phyloP scores from a whole-genome alignment of 371 early-diverging fungal genomes.

The Mortierella sp. region DNA sequence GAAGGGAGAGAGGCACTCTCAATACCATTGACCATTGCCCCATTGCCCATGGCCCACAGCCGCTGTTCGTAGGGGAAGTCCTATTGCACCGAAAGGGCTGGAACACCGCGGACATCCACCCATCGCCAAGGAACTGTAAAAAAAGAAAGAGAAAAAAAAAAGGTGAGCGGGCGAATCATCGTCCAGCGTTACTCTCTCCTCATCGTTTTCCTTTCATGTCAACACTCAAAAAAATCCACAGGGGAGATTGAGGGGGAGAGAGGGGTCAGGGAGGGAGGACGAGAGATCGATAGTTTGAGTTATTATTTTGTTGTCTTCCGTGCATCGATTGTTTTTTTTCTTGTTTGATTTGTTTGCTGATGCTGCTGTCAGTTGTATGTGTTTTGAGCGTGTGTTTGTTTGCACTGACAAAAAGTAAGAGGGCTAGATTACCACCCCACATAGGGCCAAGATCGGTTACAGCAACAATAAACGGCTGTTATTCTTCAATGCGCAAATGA shows the following conservation, averaged over 20 bases:
- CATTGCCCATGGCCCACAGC: not conserved
- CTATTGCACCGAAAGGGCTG: not conserved
- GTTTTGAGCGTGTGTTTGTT: not conserved
- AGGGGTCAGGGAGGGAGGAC: not conserved
- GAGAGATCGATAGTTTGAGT: not conserved
- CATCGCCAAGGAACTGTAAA: not conserved
- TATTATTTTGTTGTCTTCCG: conserved; percentile 4
- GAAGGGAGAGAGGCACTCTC: not conserved
- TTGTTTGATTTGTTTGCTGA: not conserved
- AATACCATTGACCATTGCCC: too few species aligned
- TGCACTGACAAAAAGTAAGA: not conserved
- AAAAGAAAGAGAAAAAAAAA: not conserved
- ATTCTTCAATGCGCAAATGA: too few species aligned
- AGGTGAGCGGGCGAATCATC: not conserved
- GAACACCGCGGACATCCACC: not conserved
- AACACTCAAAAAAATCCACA: not conserved
- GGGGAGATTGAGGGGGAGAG: not conserved
- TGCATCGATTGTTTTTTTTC: conserved; percentile 7
- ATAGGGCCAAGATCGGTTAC: not conserved
- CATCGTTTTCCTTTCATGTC: not conserved
- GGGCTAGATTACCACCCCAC: not conserved
- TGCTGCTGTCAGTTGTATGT: not conserved
- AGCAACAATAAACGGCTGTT: not conserved
- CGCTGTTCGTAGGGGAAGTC: not conserved
- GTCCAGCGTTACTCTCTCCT: not conserved